Evolutionary conservation across 2,329 filamentous ascomycete genomes (phyloP), one percentile per base, ranked within the genome.

Genomic region (Penicillium olsonii): DNA sequence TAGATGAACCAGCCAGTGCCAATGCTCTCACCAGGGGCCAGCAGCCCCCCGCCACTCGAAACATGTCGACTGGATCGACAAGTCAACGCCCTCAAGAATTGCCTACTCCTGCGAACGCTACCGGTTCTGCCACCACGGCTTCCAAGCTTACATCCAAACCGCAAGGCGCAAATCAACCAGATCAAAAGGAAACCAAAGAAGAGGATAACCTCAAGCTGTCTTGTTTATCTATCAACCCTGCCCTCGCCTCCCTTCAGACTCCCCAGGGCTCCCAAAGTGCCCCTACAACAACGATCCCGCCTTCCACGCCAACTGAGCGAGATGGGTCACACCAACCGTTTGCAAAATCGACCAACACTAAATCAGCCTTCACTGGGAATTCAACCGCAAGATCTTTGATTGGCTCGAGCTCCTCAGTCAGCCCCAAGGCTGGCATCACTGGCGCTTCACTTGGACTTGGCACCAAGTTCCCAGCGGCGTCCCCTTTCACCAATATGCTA

Each of bases 201-300:
- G 31, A 37, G 11, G 33, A 34, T n/a, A 26, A 20, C 15, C 47
- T 49, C 7, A 22, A 12, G 45, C 22, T 35, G 15, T 49, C 47
- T 4, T 18, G 20, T 22, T 35, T 49, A 12, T 27, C 47, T 11
- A 49, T 49, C 17, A 49, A 45, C 22, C 47, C 47, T 35, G 20
- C 35, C 2, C 34, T 45, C 10, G 35, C 20, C 45, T 39, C 42
- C n/a, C 15, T 20, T 1, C 18, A 15, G 5, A 27, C 18, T 12
- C 34, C 34, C 17, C 35, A 37, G 15, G 15, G 17, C 22, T 38
- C 22, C 34, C 14, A 5, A 27, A 17, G 5, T 26, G 9, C 14
- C 35, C 19, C 35, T 14, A 26, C 15, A 26, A n/a, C 45, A 17
- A 34, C 41, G n/a, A 19, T 9, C 2, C 14, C 35, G 20, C 31